Conservation (phyloP, 2,329 filamentous ascomycete species). For the Aspergillus sp. region DNA sequence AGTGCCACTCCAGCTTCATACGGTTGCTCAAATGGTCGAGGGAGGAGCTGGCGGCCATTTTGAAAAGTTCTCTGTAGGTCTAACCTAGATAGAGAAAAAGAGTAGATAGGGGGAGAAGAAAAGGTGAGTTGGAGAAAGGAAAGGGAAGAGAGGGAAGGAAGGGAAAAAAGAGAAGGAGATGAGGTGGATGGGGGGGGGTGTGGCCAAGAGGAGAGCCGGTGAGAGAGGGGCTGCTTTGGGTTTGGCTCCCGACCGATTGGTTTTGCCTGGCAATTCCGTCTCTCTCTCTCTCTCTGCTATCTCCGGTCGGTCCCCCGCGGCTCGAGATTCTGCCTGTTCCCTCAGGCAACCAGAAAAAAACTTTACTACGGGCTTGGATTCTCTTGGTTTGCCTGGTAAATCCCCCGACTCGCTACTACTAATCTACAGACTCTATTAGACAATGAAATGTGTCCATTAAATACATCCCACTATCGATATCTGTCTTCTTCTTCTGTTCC, state of each 20-base stretch:
- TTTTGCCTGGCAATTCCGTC: slow-evolving; percentile 14
- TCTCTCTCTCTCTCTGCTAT: slow-evolving; percentile 27
- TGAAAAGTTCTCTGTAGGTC: slow-evolving; percentile 19
- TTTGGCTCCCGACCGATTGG: slow-evolving; percentile 6
- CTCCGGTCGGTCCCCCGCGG: slow-evolving; percentile 26
- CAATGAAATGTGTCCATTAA: background rate
- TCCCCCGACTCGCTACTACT: background rate
- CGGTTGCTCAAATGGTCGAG: slow-evolving; percentile 83
- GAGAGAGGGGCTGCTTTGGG: slow-evolving; percentile 10
- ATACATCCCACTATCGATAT: background rate
- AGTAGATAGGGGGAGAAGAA: slow-evolving; percentile 9
- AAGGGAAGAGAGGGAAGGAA: slow-evolving; percentile 13
- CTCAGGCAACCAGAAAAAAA: background rate
- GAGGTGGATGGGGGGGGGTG: slow-evolving; percentile 26
- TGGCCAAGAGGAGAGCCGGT: slow-evolving; percentile 18
- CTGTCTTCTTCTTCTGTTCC: background rate
- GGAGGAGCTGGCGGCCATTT: slow-evolving; percentile 72
- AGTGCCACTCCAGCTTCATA: slow-evolving; percentile 69
- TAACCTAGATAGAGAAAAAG: slow-evolving; percentile 4
- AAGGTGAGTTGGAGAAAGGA: slow-evolving; percentile 12
- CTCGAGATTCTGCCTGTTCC: background rate
- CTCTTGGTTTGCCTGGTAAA: background rate
- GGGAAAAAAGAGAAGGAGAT: slow-evolving; percentile 4
- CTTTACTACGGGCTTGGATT: background rate
- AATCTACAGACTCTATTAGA: background rate